Base-by-base conservation (phyloP, 2,329 filamentous ascomycete species). In the Nigrospora sphaerica region DNA sequence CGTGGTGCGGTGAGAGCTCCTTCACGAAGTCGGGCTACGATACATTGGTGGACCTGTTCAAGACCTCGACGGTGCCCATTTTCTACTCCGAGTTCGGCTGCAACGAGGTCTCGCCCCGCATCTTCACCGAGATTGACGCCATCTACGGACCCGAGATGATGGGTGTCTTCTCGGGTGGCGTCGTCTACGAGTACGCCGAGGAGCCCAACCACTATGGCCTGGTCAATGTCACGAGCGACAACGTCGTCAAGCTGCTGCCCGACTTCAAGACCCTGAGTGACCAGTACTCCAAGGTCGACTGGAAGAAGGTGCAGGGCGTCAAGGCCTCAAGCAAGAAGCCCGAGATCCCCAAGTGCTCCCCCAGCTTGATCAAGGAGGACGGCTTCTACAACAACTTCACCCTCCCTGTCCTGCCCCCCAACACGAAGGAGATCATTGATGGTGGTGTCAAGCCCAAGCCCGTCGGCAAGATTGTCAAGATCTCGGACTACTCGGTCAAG, bases 71-170 rank as follows among this genome's bases (percentile, higher is more conserved):
- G 14, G 76, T 90, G 34, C 87, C 87, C 32, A 74, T 91, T 57
- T 92, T 92, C 75, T 91, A 88, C 73, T 88, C 84, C 52, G 88
- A 93, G 61, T 85, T 76, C 57, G 88, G 88, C 50, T 92, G 88
- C 78, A 92, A 90, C 70, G 71, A 74, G 34, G 79, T 81, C 13
- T 62, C 69, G n/a, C 83, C 85, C 13, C 85, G 88, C 55, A 67
- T 81, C 56, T 93, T 90, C 69, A 84, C 85, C 54, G 88, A 93
- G 67, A 83, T 89, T 12, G 73, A 71, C 46, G 72, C 82, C 51
- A 81, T 93, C 54, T 92, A 92, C 65, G 77, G 85, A 47, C 58
- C 73, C 35, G 57, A 88, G 52, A 90, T 92, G 85, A 83, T 68
- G 12, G 62, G 72, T 16, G 71, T 80, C 47, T 81, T 92, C 59